Base-by-base conservation (phyloP, 331 rosid genomes). In the Spiraea crenata region DNA sequence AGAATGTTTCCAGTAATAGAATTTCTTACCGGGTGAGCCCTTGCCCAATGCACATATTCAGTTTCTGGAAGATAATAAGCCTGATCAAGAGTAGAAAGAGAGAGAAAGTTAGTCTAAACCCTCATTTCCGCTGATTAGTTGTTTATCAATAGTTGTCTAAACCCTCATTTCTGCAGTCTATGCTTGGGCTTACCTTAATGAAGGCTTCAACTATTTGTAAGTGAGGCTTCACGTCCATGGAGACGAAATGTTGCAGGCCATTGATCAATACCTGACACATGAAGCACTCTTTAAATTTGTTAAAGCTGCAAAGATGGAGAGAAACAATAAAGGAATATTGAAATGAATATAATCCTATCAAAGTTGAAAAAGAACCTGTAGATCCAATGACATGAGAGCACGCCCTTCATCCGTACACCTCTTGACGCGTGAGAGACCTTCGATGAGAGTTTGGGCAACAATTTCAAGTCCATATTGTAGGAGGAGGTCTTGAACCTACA, bases 21-120 rank as follows among this genome's bases (percentile, higher is more conserved):
- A 38, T 38, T 72, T 70, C 91, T 87, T 85, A 95, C 99, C 44
- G 96, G 96, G 79, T 95, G 97, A 25, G 87, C 87, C 1, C 89
- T 93, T 42, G 97, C 88, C 99, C 99, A 95, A 78, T 91, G 93
- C 74, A 89, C 96, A 74, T 79, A 89, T 82, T 91, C 99, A 19
- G 98, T 95, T 81, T 91, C 98, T 1, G 96, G 99, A 74, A 95
- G 96, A 87, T 95, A 95, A 89, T 85, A 91, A 20, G 99, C 98
- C 98, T 95, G 90, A 77, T 74, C 10, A 51, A 59, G 72, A 81
- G 74, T 63, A 54, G 70, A 79, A 57, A 75, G 20, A 50, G 60
- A 78, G 50, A 45, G 25, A 14, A 38, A 82, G 67, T 63, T 38
- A 65, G 68, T 71, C 72, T 40, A 61, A 44, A 20, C 17, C 37